Evolutionary conservation across 192 early-diverging fungal genomes (phyloP).

Genomic region (Gryganskiella cystojenkinii): DNA sequence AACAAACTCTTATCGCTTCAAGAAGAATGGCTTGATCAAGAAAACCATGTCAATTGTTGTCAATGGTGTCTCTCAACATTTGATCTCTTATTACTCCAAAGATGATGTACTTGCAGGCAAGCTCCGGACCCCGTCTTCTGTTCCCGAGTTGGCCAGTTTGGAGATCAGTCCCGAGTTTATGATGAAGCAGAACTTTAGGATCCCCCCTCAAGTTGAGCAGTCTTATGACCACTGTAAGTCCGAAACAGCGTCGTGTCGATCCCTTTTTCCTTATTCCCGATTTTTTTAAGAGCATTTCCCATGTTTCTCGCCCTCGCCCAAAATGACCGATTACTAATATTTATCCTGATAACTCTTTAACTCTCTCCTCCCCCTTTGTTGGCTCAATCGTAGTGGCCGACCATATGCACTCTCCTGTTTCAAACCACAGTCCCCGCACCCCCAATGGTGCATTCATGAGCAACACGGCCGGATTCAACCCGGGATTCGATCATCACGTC

Average conservation of each 20-base stretch:
- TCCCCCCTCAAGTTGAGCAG: conserved; percentile 59
- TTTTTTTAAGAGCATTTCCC: background rate
- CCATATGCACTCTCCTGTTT: conserved; percentile 15
- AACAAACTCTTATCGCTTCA: conserved; percentile 68
- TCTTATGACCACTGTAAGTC: conserved; percentile 43
- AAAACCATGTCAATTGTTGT: conserved; percentile 83
- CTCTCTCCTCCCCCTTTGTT: background rate
- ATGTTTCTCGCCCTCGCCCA: background rate
- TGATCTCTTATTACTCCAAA: conserved; percentile 69
- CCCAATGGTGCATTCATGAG: conserved; percentile 18
- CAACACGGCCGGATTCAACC: conserved; percentile 3
- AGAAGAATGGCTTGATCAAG: conserved; percentile 75
- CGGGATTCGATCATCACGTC: conserved; percentile 26
- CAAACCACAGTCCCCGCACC: conserved; percentile 39
- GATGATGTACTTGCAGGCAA: conserved; percentile 61
- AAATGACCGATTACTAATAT: background rate
- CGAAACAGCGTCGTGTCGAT: no score
- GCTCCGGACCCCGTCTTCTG: conserved; percentile 64
- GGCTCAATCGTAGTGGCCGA: conserved; percentile 8
- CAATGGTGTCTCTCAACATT: conserved; percentile 65
- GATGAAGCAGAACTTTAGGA: conserved; percentile 69
- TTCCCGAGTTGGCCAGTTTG: conserved; percentile 59
- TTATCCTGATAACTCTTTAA: background rate
- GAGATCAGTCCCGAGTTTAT: conserved; percentile 69
- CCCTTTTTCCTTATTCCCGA: background rate